phyloP scores from a whole-genome alignment of 768 basidiomycete genomes.

The Trametes gibbosa region DNA sequence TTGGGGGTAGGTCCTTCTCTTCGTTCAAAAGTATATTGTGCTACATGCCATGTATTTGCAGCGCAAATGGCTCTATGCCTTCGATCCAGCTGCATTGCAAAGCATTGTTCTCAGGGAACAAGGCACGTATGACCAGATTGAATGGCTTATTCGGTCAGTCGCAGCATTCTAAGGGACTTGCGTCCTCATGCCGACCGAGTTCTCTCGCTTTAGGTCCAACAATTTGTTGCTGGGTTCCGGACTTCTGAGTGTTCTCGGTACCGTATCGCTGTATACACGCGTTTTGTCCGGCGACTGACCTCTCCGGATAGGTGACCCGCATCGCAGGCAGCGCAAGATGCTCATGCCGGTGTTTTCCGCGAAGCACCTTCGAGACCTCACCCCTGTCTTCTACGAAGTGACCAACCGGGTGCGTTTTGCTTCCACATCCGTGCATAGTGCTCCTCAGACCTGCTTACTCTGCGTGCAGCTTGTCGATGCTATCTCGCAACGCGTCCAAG shows the following conservation, averaged over 20 bases:
- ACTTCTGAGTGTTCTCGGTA: constrained; percentile 12
- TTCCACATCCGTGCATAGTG: neutral
- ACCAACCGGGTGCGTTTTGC: constrained; percentile 11
- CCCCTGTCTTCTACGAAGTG: constrained; percentile 24
- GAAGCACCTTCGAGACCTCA: constrained; percentile 23
- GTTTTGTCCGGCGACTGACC: neutral
- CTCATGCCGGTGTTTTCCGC: constrained; percentile 26
- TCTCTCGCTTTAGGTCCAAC: constrained; percentile 3
- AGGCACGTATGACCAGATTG: constrained; percentile 24
- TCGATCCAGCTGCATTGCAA: constrained; percentile 24
- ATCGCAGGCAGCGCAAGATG: constrained; percentile 25
- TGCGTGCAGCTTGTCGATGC: constrained; percentile 15
- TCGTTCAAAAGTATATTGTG: neutral
- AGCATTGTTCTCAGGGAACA: constrained; percentile 27
- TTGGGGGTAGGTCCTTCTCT: constrained; percentile 10
- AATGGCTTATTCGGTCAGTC: constrained; percentile 15
- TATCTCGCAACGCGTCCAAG: constrained; percentile 5
- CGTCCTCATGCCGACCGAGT: neutral
- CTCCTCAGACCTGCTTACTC: neutral
- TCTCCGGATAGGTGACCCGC: constrained; percentile 15
- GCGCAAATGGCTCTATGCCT: constrained; percentile 25
- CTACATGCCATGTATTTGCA: neutral
- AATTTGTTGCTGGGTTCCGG: constrained; percentile 14
- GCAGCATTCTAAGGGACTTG: too few species aligned
- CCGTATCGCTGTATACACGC: neutral